phyloP scores from a whole-genome alignment of 306 rosid genomes.

The Malus orientalis region DNA sequence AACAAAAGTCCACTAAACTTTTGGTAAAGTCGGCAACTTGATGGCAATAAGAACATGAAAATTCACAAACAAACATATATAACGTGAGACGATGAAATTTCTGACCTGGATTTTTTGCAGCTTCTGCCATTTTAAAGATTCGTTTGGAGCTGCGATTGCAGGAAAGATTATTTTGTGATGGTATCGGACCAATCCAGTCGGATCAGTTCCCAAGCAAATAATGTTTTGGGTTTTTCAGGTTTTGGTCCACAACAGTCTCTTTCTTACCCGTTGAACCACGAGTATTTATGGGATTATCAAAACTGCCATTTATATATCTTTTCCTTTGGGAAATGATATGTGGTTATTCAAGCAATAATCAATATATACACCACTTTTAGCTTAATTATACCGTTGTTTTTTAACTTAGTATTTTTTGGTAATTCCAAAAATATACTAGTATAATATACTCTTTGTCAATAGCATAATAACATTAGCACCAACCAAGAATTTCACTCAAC shows the following conservation, averaged over 20 bases:
- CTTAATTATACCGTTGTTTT: no score
- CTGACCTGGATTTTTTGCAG: slow-evolving; percentile 40
- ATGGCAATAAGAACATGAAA: background rate
- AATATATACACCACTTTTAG: no score
- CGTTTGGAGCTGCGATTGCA: slow-evolving; percentile 7
- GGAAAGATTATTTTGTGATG: background rate
- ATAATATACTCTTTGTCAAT: no score
- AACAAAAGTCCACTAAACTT: background rate
- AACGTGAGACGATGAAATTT: background rate
- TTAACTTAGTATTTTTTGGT: no score
- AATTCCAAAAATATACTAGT: no score
- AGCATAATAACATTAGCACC: no score
- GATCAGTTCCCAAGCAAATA: background rate
- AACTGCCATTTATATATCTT: background rate
- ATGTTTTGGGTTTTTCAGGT: background rate
- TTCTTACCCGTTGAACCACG: background rate
- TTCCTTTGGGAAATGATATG: background rate
- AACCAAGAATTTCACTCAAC: no score
- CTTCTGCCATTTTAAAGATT: slow-evolving; percentile 42
- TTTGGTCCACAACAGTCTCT: background rate
- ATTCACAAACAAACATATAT: background rate
- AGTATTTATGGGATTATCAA: background rate
- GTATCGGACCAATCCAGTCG: background rate
- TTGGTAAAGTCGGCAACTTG: background rate
- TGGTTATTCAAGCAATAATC: no score